Evolutionary conservation across 306 rosid genomes (phyloP), one percentile per base, ranked within the genome.

Genomic region (Malus sieversii): DNA sequence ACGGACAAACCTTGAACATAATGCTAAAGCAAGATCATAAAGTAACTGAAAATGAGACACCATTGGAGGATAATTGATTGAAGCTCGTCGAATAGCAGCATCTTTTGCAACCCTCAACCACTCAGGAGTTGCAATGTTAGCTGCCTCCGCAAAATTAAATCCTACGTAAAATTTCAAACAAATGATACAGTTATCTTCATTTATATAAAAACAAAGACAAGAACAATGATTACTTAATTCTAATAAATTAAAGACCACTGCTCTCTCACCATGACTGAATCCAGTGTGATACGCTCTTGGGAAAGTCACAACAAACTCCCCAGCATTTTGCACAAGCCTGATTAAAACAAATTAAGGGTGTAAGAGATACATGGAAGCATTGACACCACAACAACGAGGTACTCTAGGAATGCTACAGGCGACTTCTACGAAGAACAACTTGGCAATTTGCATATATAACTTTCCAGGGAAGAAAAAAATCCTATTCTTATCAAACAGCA

Each of bases 201-300:
- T 66, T 25, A 68, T 30, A 75, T 78, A 69, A 67, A 51, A 64
- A 75, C 48, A 27, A 27, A 57, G 45, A 74, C 59, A 35, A 44
- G 42, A 64, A 51, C 8, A 9, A 62, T 25, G 67, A 11, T 29
- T 29, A 20, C 70, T 19, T 6, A 5, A 42, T 32, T 77, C 25
- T 52, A 22, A 23, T 58, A 66, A 51, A 78, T 75, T 64, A 29
- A 60, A 81, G 46, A 66, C 51, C 57, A n/a, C 16, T 72, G 81
- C 77, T 71, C 72, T 32, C 90, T 86, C 87, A 96, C 99, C 99
- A 82, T 90, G 99, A 86, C 99, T 96, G 83, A 96, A 96, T 72
- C 99, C 99, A 23, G 98, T 84, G 86, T 96, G 99, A 82, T 96
- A 96, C 66, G 99, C 99, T 84, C 99, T 89, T 75, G 99, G 99